Evolutionary conservation across 352 stramenopile genomes (phyloP), one percentile per base, ranked within the genome.

Genomic region (Thalassiosira hispida): DNA sequence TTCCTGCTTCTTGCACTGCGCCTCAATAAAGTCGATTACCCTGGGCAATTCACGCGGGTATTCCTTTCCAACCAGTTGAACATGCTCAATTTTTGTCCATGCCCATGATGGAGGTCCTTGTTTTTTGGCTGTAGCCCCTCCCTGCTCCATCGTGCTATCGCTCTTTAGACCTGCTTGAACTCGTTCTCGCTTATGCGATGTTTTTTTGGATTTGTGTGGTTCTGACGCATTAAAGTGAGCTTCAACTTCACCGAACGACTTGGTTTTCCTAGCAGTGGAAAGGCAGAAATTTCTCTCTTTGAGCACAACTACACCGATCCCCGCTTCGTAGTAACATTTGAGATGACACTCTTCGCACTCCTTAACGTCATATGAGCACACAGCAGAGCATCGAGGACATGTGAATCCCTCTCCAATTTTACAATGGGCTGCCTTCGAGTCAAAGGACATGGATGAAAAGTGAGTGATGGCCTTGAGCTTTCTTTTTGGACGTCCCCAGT

Each of bases 21-120:
- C 71, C 2, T 85, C 71, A 46, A 85, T 61, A 25, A 68, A 60
- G 44, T 81, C 46, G 33, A 85, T 73, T 27, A 71, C 67, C 22
- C 57, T 69, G 1, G 22, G 56, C 42, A 85, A 51, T 35, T 65
- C 33, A 22, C 38, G 20, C 9, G 70, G 70, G 59, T 81, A 75
- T 38, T 80, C 61, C n/a, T 49, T 49, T 12, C 40, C 11, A 16
- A 4, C 40, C 33, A 85, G 49, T 51, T 68, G 62, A 14, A 20
- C 42, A 35, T 78, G 70, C 63, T 85, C 64, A 49, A 84, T 55
- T 44, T 68, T 76, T 20, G 27, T 31, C 25, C 25, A 60, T 33
- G 23, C 53, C 47, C 23, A 33, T 66, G 61, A 66, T 4, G 29
- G 25, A 59, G 57, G 38, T 31, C 6, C 9, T 67, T 35, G 12